Base-by-base conservation (phyloP, 306 rosid genomes). In the Prunus davidiana region DNA sequence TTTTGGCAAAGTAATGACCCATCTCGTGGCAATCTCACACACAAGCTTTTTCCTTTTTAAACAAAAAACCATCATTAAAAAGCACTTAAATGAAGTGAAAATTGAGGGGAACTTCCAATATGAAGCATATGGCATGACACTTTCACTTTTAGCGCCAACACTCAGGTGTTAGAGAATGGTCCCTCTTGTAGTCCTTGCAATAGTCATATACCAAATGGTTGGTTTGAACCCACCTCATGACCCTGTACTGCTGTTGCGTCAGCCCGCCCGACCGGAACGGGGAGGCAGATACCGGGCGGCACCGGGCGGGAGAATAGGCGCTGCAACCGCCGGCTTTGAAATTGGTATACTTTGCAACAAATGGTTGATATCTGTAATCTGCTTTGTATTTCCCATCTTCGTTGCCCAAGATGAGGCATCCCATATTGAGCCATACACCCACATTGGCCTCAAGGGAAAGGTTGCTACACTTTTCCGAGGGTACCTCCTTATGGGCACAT, bases 391-490 rank as follows among this genome's bases (percentile, higher is more conserved):
- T 95, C 1, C 99, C 99, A 86, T 95, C 97, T 73, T 92, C 98
- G 97, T 95, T 19, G 99, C 99, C 99, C 99, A 95, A 11, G 99
- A 90, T 28, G 99, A 95, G 7, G 99, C 99, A 73, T 95, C 99
- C 97, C 99, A 95, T 62, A 95, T 95, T 61, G 99, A 95, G 32
- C 99, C 99, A 74, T 95, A 92, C 0, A 92, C 64, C 99, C 99
- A 95, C 97, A 95, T 92, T 85, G 99, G 99, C 60, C 97, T 83
- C 0, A 90, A 72, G 8, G 99, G 99, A 80, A 90, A 95, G 51
- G 97, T 89, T 25, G 82, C 73, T 3, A 0, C 88, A 78, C 96
- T 95, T 73, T 87, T 95, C 64, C 88, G 89, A 5, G 84, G 91
- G 78, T 95, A 95, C 84, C 92, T 89, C 83, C 98, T 92, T 84